A percentile compares a stretch with the other conserved stretches of the same genome.
These are phyloP conservation scores for Metarhizium anisopliae DNA, from an alignment of 2,329 filamentous ascomycete genomes.

Conservation along the genomic window DNA sequence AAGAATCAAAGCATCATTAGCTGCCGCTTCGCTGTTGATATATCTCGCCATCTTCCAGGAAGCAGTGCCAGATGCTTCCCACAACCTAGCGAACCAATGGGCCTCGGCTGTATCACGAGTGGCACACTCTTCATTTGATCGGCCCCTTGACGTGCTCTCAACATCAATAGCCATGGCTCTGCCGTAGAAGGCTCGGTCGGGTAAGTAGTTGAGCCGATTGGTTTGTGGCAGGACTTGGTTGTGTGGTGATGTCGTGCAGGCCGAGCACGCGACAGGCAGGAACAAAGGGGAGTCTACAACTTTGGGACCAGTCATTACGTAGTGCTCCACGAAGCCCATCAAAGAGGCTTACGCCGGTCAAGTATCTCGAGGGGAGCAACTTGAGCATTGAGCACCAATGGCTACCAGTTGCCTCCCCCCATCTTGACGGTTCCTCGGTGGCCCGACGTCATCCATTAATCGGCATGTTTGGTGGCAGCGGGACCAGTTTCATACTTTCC, in stretches of 20 bases:
- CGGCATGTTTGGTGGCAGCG: not conserved
- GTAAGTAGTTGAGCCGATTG: not conserved
- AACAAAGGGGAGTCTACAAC: not conserved
- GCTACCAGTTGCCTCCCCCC: not conserved
- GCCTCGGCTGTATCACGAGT: too few relatives aligned
- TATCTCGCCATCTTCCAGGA: too few relatives aligned
- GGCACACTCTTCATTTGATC: too few relatives aligned
- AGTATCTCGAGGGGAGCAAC: not conserved
- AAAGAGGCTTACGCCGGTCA: slow-evolving; percentile 13
- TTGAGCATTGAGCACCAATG: not conserved
- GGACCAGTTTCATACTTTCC: not conserved
- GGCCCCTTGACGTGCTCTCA: too few relatives aligned
- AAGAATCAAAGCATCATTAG: too few relatives aligned
- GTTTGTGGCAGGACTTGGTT: not conserved
- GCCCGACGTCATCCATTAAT: slow-evolving; percentile 7
- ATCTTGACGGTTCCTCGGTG: not conserved
- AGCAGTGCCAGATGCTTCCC: too few relatives aligned
- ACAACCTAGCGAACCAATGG: too few relatives aligned
- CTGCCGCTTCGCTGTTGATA: too few relatives aligned
- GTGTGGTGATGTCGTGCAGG: not conserved
- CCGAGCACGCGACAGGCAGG: too few relatives aligned
- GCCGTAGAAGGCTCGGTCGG: not conserved
- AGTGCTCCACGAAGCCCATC: not conserved
- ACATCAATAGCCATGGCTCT: too few relatives aligned
- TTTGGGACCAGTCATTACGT: not conserved